Evolutionary conservation across 1,284 basidiomycete genomes (phyloP).

Genomic region (Ceratobasidium sp.): DNA sequence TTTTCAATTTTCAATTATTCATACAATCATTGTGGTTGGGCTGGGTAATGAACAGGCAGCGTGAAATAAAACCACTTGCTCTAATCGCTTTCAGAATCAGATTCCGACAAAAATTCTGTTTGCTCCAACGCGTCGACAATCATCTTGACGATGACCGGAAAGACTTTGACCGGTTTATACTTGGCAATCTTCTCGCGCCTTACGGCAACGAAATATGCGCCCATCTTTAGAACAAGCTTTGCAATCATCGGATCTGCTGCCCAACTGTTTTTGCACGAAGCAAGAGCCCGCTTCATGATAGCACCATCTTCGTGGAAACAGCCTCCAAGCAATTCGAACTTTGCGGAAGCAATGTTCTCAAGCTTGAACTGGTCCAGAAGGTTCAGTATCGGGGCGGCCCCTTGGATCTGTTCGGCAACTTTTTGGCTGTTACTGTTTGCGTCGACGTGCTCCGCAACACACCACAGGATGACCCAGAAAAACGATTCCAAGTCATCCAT

Average conservation of each 20-base stretch:
- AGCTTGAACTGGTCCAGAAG: neutral
- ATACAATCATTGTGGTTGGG: too few relatives aligned
- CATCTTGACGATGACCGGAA: neutral
- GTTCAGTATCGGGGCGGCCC: neutral
- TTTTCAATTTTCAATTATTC: too few relatives aligned
- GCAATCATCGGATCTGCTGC: neutral
- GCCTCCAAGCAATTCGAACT: neutral
- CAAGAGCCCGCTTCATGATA: neutral
- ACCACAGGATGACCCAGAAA: conserved; percentile 9
- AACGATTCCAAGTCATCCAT: conserved; percentile 26
- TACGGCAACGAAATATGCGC: neutral
- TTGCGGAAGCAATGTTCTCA: neutral
- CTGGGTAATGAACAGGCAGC: too few relatives aligned
- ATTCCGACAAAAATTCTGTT: neutral
- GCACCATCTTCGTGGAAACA: neutral
- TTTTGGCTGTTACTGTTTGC: neutral
- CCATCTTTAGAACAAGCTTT: neutral
- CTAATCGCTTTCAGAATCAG: neutral
- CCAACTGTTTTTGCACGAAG: neutral
- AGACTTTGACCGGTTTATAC: neutral
- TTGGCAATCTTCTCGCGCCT: neutral
- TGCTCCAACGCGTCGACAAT: neutral
- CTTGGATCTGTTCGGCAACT: neutral
- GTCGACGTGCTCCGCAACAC: neutral
- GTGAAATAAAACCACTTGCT: neutral